Conservation (phyloP, 2,329 filamentous ascomycete genomes). For the Diaporthe humulicola region DNA sequence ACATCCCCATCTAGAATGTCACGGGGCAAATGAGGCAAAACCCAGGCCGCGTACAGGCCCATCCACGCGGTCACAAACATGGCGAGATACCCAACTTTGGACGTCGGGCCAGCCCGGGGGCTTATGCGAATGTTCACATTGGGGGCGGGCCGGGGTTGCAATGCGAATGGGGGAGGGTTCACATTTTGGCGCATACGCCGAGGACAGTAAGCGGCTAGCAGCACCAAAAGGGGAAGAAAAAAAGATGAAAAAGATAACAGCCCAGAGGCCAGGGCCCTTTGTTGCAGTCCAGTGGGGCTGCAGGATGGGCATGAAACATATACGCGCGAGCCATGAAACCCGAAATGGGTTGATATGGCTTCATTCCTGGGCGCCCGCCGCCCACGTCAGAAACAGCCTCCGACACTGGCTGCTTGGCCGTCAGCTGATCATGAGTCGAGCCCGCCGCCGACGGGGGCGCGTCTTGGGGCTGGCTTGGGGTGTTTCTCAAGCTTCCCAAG, state of each 20-base stretch:
- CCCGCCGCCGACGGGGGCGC: constrained; percentile 25
- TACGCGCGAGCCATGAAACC: constrained; percentile 22
- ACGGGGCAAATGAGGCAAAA: background rate
- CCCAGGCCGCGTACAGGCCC: background rate
- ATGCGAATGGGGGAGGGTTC: too few species aligned
- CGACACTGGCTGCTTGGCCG: constrained; percentile 30
- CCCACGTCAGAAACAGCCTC: constrained; percentile 28
- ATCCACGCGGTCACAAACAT: background rate
- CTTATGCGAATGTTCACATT: background rate
- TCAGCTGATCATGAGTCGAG: constrained; percentile 34
- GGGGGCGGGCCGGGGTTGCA: background rate
- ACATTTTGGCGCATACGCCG: background rate
- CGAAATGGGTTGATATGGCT: constrained; percentile 31
- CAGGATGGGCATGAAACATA: constrained; percentile 32
- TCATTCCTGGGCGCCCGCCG: constrained; percentile 17
- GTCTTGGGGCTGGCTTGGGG: background rate
- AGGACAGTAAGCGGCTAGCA: background rate
- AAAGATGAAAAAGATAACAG: background rate
- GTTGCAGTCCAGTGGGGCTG: constrained; percentile 16
- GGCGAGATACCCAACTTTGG: constrained; percentile 9
- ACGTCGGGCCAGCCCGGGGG: constrained; percentile 14
- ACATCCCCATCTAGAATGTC: constrained; percentile 4
- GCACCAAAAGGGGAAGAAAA: background rate
- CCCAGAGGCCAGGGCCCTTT: background rate
- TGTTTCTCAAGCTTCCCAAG: too few species aligned